These are phyloP conservation scores for Saccharomyces paradoxus DNA, from an alignment of 805 yeast genomes.

Conservation along the genomic window DNA sequence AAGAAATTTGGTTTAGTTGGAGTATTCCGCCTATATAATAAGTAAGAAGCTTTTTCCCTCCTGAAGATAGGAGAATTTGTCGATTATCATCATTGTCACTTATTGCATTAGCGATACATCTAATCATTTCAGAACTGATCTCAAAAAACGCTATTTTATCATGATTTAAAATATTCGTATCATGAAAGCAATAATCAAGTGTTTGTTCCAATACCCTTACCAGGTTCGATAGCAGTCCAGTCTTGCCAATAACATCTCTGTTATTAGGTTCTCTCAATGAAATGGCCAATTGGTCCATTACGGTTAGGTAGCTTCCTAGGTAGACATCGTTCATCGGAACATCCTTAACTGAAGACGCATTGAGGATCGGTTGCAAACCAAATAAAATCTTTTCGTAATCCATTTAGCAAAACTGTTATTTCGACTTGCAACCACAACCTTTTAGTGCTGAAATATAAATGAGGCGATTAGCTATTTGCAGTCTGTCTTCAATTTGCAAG, in stretches of 20 bases:
- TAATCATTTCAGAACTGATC: conserved; percentile 23
- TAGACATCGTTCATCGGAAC: conserved; percentile 16
- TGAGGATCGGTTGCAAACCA: conserved; percentile 26
- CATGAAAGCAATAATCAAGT: conserved; percentile 12
- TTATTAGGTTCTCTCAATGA: conserved; percentile 24
- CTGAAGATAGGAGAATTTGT: conserved; percentile 7
- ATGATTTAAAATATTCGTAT: neutral
- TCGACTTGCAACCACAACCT: neutral
- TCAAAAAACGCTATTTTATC: conserved; percentile 10
- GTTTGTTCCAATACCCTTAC: conserved; percentile 10
- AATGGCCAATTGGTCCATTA: conserved; percentile 27
- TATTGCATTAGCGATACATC: conserved; percentile 29
- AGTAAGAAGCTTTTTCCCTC: conserved; percentile 10
- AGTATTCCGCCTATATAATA: conserved; percentile 15
- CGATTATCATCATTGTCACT: conserved; percentile 29
- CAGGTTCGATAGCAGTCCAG: conserved; percentile 20
- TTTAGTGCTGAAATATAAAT: neutral
- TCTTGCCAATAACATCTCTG: conserved; percentile 24
- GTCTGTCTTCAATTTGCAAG: neutral
- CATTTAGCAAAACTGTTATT: conserved; percentile 10
- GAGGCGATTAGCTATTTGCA: neutral
- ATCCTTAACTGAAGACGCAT: conserved; percentile 10
- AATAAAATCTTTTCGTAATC: conserved; percentile 28
- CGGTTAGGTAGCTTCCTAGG: conserved; percentile 15
- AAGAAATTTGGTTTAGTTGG: conserved; percentile 4